phyloP scores from a whole-genome alignment of 2,329 filamentous ascomycete species.

The Monilinia vaccinii-corymbosi region DNA sequence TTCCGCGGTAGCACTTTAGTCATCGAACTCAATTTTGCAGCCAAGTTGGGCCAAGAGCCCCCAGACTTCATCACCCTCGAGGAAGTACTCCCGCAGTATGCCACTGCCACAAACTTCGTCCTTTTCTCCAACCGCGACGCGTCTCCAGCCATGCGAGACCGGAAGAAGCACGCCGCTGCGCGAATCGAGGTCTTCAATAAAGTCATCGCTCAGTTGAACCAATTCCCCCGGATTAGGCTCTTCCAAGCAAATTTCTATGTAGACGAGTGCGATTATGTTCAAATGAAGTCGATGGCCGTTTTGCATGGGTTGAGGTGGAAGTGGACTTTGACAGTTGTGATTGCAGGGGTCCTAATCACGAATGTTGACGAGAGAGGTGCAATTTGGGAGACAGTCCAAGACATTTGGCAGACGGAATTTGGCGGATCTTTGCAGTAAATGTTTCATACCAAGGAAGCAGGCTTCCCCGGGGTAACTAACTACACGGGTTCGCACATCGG shows the following conservation, averaged over 20 bases:
- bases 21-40: neutral
- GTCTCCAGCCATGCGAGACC: neutral
- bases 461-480: neutral
- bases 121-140: neutral
- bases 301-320: neutral
- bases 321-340: neutral
- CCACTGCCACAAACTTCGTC: neutral
- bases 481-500: neutral
- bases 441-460: neutral
- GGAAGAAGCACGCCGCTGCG: neutral
- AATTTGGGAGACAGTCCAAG: neutral
- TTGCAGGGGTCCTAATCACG: neutral
- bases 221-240: neutral
- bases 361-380: neutral
- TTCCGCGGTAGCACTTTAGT: neutral
- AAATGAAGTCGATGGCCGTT: neutral
- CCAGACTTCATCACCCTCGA: neutral
- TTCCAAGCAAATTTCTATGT: neutral
- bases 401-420: neutral
- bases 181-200: neutral
- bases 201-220: neutral
- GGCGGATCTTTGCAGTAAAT: neutral
- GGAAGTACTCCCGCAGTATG: neutral
- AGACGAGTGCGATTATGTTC: neutral
- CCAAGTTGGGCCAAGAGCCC: neutral